Percentiles rank a stretch among this genome's conserved stretches.
These are phyloP conservation scores for Arabidopsis arenosa DNA, from an alignment of 345 rosid genomes.

Conservation along the genomic window DNA sequence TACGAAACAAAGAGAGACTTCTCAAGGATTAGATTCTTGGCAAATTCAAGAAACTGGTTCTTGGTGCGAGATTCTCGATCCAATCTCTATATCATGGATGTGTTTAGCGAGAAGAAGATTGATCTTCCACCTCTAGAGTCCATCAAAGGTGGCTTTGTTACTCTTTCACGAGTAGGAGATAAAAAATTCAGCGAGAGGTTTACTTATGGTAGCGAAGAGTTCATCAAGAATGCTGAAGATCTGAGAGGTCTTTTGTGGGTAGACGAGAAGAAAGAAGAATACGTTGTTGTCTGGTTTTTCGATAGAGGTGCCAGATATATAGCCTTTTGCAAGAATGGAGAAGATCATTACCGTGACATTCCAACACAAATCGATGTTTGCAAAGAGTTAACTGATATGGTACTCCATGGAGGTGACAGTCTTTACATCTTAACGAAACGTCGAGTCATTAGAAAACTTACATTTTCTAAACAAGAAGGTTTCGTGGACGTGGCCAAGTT, in stretches of 20 bases:
- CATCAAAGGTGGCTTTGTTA: not conserved
- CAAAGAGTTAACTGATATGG: not conserved
- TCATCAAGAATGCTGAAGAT: not conserved
- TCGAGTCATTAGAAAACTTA: not conserved
- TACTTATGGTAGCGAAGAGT: not conserved
- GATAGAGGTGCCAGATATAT: not conserved
- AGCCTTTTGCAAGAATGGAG: slow-evolving; percentile 19
- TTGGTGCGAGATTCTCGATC: slow-evolving; percentile 7
- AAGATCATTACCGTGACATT: slow-evolving; percentile 17
- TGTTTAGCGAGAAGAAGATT: not conserved
- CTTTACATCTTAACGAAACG: not conserved
- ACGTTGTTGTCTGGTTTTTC: not conserved
- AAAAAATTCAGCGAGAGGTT: not conserved
- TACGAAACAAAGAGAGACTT: not conserved
- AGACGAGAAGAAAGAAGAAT: slow-evolving; percentile 1
- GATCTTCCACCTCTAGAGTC: not conserved
- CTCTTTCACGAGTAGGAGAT: not conserved
- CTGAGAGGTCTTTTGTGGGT: not conserved
- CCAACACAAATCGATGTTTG: not conserved
- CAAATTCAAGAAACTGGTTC: slow-evolving; percentile 23
- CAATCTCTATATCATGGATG: not conserved
- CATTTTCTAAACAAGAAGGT: slow-evolving; percentile 2
- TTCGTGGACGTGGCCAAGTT: too few species aligned
- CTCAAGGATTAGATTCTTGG: slow-evolving; percentile 11
- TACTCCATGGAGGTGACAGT: not conserved